Percentiles rank a stretch among this genome's conserved stretches.
phyloP scores from a whole-genome alignment of 768 basidiomycete species.

The Glaciozyma martinii region DNA sequence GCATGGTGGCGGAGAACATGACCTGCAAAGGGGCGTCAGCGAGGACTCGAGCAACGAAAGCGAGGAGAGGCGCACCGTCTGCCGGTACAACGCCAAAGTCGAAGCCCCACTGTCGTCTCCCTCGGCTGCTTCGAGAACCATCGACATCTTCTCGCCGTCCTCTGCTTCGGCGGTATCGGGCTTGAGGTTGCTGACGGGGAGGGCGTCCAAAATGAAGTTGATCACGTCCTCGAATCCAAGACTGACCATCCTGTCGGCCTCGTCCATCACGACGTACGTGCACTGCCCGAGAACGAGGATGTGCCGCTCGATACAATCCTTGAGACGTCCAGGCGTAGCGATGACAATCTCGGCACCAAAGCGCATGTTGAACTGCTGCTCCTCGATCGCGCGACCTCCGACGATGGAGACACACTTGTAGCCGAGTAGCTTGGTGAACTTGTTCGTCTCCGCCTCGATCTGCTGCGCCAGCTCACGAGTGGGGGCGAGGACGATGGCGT shows the following conservation, averaged over 20 bases:
- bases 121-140: constrained; percentile 41
- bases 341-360: constrained; percentile 98
- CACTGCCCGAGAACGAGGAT: constrained; percentile 94
- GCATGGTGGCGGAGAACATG: constrained; percentile 65
- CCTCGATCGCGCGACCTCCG: constrained; percentile 93
- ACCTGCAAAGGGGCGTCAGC: constrained; percentile 34
- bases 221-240: constrained; percentile 92
- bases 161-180: constrained; percentile 61
- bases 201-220: constrained; percentile 85
- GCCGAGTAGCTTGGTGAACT: constrained; percentile 81
- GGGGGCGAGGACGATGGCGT: constrained; percentile 83
- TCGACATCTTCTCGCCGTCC: constrained; percentile 68
- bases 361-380: constrained; percentile 95
- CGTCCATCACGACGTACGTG: constrained; percentile 98
- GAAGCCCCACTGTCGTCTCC: constrained; percentile 16
- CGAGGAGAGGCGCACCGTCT: constrained; percentile 28
- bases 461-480: constrained; percentile 99
- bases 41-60: neutral
- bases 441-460: constrained; percentile 83
- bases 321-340: constrained; percentile 94
- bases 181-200: constrained; percentile 77
- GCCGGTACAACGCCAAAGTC: constrained; percentile 27
- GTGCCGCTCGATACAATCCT: constrained; percentile 92
- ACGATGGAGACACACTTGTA: constrained; percentile 96
- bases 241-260: constrained; percentile 98